Base-by-base conservation (phyloP, 83 land plant genomes). In the Thuja plicata region DNA sequence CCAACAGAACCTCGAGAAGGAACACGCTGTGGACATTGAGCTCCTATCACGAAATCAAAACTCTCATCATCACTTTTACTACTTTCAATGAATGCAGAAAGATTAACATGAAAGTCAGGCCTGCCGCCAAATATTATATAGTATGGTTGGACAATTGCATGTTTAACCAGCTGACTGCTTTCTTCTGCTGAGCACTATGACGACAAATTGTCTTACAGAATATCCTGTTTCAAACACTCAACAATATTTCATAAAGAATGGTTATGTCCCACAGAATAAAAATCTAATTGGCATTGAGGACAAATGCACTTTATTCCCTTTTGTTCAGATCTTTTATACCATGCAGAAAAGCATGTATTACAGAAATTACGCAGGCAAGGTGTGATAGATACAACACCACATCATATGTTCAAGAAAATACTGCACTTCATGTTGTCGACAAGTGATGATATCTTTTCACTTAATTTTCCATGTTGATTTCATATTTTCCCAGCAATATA, bases 311-410 rank as follows among this genome's bases (percentile, higher is more conserved):
- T 40, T 79, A 87, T 7, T 40, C 76, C 70, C 81, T 92, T 92
- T 66, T 87, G 71, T 40, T 87, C 88, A 11, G 91, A 94, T 86
- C 90, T 91, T 85, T 88, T 92, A 86, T 93, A 86, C 96, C 95
- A 96, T 87, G 90, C 93, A 40, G 97, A 96, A 90, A 96, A 94
- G 88, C 97, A 96, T 12, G 95, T 94, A 92, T 96, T 96, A 88
- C 97, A 96, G 88, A 96, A 96, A 86, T 93, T 94, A 88, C 94
- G 97, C n/a, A 94, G 92, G 88, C 97, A 96, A 43, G 97, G 97
- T 21, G 97, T 92, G 81, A 92, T 93, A 71, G 96, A 90, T 5
- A 96, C 96, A 89, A 92, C 96, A 92, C 94, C 96, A 89, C 95
- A 96, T 95, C 95, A 96, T 80, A 96, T 34, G 43, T 92, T 94